A percentile compares a stretch with the other conserved stretches of the same genome.
phyloP scores from a whole-genome alignment of 148 eudicot species.

The Rhododendron williamsianum region DNA sequence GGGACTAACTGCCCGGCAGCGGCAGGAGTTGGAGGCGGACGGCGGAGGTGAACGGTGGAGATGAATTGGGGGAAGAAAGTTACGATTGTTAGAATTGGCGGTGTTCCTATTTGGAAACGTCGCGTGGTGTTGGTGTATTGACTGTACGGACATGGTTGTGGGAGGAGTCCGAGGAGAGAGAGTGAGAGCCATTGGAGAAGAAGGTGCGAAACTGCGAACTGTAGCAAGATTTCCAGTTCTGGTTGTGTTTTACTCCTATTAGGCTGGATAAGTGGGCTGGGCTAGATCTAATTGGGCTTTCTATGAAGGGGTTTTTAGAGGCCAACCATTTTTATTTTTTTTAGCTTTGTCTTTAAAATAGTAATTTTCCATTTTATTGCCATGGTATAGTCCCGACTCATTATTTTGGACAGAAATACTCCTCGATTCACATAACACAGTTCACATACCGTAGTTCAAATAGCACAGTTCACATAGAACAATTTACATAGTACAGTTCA shows the following conservation, averaged over 20 bases:
- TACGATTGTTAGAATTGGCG: background rate
- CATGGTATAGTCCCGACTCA: too few relatives aligned
- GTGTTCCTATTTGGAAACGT: background rate
- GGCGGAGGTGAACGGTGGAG: conserved; percentile 30
- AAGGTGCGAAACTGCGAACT: background rate
- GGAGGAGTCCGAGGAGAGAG: background rate
- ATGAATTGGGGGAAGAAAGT: background rate
- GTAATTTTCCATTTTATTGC: too few relatives aligned
- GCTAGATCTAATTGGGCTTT: background rate
- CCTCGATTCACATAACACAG: too few relatives aligned
- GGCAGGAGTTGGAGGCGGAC: conserved; percentile 14
- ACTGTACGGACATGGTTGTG: background rate
- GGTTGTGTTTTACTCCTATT: background rate
- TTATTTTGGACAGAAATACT: too few relatives aligned
- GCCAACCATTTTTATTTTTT: too few relatives aligned
- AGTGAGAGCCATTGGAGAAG: background rate
- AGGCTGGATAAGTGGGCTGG: background rate
- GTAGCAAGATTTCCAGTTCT: background rate
- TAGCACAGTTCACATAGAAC: too few relatives aligned
- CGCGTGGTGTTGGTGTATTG: background rate
- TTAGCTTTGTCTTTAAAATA: too few relatives aligned
- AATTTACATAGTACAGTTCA: too few relatives aligned
- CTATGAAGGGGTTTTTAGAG: too few relatives aligned
- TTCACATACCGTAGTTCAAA: too few relatives aligned
- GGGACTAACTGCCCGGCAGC: conserved; percentile 33